Evolutionary conservation across 2,329 filamentous ascomycete genomes (phyloP).

Genomic region (Aspergillus latus): DNA sequence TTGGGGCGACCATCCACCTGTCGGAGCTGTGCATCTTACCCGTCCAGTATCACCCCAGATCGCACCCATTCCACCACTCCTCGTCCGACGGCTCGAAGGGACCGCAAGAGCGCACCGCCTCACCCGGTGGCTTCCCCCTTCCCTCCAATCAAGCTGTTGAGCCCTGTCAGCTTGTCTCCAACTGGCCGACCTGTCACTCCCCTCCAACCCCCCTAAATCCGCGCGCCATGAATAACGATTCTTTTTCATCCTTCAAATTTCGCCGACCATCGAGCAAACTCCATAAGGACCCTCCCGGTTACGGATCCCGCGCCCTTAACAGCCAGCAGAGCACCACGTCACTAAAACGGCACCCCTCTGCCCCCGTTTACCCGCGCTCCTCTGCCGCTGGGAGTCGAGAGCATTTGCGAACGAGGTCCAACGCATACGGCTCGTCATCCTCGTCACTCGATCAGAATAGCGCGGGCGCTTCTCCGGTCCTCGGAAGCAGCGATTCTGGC

Average conservation of each 20-base stretch:
- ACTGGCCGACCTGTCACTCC: slow-evolving; percentile 24
- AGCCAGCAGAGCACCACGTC: slow-evolving; percentile 46
- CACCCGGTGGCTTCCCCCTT: slow-evolving; percentile 25
- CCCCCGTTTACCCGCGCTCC: slow-evolving; percentile 46
- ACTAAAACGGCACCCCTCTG: slow-evolving; percentile 49
- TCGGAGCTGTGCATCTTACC: slow-evolving; percentile 20
- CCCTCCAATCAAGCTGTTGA: slow-evolving; percentile 25
- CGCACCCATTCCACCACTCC: slow-evolving; percentile 12
- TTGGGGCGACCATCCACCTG: slow-evolving; percentile 10
- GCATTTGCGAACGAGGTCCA: slow-evolving; percentile 47
- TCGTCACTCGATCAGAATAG: slow-evolving; percentile 50
- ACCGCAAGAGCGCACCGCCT: slow-evolving; percentile 26
- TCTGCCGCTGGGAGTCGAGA: slow-evolving; percentile 41
- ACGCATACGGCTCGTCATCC: slow-evolving; percentile 48
- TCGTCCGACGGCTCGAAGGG: slow-evolving; percentile 20
- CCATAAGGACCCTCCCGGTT: slow-evolving; percentile 47
- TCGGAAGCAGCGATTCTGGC: slow-evolving; percentile 33
- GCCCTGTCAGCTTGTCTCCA: slow-evolving; percentile 19
- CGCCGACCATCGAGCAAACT: slow-evolving; percentile 45
- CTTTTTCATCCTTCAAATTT: slow-evolving; percentile 40
- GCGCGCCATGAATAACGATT: slow-evolving; percentile 39
- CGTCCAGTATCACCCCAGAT: slow-evolving; percentile 20
- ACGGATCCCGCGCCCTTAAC: slow-evolving; percentile 42
- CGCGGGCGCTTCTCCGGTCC: slow-evolving; percentile 41
- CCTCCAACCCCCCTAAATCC: slow-evolving; percentile 30